Base-by-base conservation (phyloP, 2,329 filamentous ascomycete genomes). In the Colletotrichum sp. region DNA sequence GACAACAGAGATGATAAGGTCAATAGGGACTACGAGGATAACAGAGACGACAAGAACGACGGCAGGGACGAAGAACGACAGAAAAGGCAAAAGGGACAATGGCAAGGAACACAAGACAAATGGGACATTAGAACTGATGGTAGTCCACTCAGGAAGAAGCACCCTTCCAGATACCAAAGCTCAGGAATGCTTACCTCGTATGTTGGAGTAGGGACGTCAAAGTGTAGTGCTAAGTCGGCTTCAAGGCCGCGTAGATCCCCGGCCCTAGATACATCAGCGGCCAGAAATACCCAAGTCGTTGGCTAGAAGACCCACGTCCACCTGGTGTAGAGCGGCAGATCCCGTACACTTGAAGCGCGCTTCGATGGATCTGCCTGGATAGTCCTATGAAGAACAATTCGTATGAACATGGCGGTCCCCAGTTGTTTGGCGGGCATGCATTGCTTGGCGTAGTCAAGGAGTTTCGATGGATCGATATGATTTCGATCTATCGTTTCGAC, bases 11-110 rank as follows among this genome's bases (percentile, higher is more conserved):
- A 7, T 7, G 3, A 48, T n/a, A 48, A 0, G 43, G 5, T 0
- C 0, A 0, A 48, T 7, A 48, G n/a, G 8, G 5, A 2, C 18
- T 21, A 13, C 1, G 0, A 48, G 43, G 0, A 1, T 7, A 5
- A 48, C 3, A 43, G 38, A n/a, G 43, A 48, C 0, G 18, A 48
- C 5, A n/a, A 6, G 9, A 0, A 48, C 38, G 4, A n/a, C 7
- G 36, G 7, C 36, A 43, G 36, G 4, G 38, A 48, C 9, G 38
- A 48, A 6, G 38, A n/a, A n/a, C 8, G 38, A 43, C 18, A 43
- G 38, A 5, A 10, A n/a, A 10, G 38, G 0, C 18, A n/a, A 43
- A 0, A 0, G 1, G 18, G 38, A 43, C 38, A n/a, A 43, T 43
- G 2, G 21, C 21, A 24, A 24, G 21, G 21, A 24, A 24, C 21